Evolutionary conservation across 768 basidiomycete species (phyloP), one percentile per base, ranked within the genome.

Genomic region (Suillus subalutaceus): DNA sequence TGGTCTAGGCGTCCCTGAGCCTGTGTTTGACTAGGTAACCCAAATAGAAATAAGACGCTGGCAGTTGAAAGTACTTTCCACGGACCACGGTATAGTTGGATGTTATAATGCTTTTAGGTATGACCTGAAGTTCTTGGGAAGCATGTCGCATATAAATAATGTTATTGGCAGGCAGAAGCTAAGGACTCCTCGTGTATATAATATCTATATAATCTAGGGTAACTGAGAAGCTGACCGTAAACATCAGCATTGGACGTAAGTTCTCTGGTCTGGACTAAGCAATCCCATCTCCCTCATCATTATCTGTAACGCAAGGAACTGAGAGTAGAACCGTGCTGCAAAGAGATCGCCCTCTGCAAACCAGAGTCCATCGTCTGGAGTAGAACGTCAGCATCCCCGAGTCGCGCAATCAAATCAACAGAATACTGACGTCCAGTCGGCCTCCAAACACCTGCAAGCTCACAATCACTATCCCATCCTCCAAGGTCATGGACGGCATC

Each of bases 391-490:
- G 37, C 6, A 30, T 30, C 18, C 2, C 2, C 3, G 4, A 59
- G 10, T 41, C 16, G 16, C 16, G 0, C 18, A 12, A 41, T 30
- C 3, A 41, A 30, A 41, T 41, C 10, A 41, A 40, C 4, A 30
- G 40, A 41, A 16, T 8, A 63, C 66, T 35, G 41, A 52, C 67
- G 61, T 13, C 67, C 67, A 9, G 66, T 62, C 5, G 66, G 66
- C 53, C 67, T 67, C 66, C 67, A 68, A 62, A 63, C 8, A 2
- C 67, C 66, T 15, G 67, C 67, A 20, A 43, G 50, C 26, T 68
- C 67, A 59, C 12, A 67, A 16, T 67, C 60, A 26, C 57, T 30
- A 52, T 68, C 67, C 41, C 35, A 67, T 13, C 66, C 66, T 43
- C 67, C 66, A 40, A 67, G 23, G 30, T 67, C 66, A 30, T 67